These are phyloP conservation scores for Hsuehochloa calcarea DNA, from an alignment of 176 grass and related monocot species.

Conservation along the genomic window DNA sequence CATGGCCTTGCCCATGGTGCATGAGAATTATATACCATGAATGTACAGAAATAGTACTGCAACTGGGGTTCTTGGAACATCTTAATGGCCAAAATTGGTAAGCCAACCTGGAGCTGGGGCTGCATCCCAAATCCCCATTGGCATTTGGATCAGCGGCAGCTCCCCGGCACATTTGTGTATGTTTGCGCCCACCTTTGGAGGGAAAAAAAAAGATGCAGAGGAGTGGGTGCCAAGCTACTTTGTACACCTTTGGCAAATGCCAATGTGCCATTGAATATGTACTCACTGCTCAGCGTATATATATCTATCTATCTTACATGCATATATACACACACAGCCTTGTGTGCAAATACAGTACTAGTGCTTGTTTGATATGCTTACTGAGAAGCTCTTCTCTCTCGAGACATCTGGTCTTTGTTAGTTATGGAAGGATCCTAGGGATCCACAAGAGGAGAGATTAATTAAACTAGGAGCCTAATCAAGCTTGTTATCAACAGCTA, in stretches of 20 bases:
- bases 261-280: conserved; percentile 44
- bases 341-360: background rate
- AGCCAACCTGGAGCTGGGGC: conserved; percentile 39
- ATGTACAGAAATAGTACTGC: conserved; percentile 41
- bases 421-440: conserved; percentile 34
- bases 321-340: background rate
- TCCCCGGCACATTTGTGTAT: conserved; percentile 53
- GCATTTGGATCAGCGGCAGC: conserved; percentile 41
- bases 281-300: background rate
- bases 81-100: conserved; percentile 41
- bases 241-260: conserved; percentile 76
- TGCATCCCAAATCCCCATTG: conserved; percentile 36
- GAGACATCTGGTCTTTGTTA: conserved; percentile 29
- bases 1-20: conserved; percentile 2
- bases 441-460: conserved; percentile 9
- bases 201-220: conserved; percentile 16
- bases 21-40: conserved; percentile 14
- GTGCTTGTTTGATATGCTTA: background rate
- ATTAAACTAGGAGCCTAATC: background rate
- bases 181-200: conserved; percentile 36
- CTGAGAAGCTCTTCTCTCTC: background rate
- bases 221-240: conserved; percentile 75
- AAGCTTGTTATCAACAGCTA: background rate
- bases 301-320: background rate
- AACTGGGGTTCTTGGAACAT: conserved; percentile 46